Conservation (phyloP, 1,284 basidiomycete genomes). For the Gymnopus androsaceus region DNA sequence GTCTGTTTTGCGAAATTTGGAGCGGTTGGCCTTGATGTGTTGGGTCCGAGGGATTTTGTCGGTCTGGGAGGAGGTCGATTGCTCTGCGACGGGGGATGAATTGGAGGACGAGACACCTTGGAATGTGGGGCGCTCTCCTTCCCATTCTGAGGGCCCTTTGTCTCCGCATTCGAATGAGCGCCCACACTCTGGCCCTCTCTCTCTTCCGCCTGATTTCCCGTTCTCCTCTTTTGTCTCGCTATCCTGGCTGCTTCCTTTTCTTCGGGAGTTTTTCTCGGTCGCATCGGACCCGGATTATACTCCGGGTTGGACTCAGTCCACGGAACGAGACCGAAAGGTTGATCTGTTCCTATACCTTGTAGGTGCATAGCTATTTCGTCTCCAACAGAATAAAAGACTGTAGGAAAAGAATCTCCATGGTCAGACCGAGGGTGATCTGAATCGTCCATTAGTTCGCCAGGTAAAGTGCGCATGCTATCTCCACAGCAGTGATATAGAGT, state of each 20-base stretch:
- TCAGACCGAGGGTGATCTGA: conserved; percentile 10
- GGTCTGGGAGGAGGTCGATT: too few relatives aligned
- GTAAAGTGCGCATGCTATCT: not conserved
- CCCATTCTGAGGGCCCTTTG: not conserved
- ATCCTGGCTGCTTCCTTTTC: conserved; percentile 7
- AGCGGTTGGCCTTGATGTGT: too few relatives aligned
- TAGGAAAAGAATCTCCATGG: not conserved
- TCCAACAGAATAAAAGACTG: not conserved
- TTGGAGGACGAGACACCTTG: not conserved
- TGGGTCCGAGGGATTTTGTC: too few relatives aligned
- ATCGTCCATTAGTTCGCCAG: conserved; percentile 7
- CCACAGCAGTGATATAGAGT: conserved; percentile 30
- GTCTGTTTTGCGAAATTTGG: too few relatives aligned
- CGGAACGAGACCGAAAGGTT: conserved; percentile 15
- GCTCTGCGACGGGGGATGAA: too few relatives aligned
- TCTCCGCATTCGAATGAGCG: not conserved
- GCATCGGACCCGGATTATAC: conserved; percentile 63
- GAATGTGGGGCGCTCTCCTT: not conserved
- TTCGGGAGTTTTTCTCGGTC: conserved; percentile 14
- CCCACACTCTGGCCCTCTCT: not conserved
- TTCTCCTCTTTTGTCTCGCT: not conserved
- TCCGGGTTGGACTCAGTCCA: conserved; percentile 64
- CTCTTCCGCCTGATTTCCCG: not conserved
- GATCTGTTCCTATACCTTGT: conserved; percentile 5
- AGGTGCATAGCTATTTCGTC: conserved; percentile 17